phyloP scores from a whole-genome alignment of 2,329 filamentous ascomycete genomes.

The Ophiostoma sp. region DNA sequence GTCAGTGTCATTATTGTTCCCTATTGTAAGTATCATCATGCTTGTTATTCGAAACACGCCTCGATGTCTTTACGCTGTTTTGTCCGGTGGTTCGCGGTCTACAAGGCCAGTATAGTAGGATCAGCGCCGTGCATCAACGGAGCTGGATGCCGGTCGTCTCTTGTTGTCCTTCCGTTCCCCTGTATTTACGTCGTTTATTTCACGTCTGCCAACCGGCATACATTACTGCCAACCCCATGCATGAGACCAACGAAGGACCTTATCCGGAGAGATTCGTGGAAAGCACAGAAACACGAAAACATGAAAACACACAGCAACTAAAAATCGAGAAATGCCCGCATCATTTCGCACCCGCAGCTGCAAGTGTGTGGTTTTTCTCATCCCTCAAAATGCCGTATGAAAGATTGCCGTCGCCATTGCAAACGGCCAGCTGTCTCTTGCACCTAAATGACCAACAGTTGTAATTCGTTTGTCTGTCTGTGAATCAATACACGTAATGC shows the following conservation, averaged over 20 bases:
- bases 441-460: too few relatives aligned
- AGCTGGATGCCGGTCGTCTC: not conserved
- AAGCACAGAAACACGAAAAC: too few relatives aligned
- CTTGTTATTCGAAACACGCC: not conserved
- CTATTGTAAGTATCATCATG: not conserved
- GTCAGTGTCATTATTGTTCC: not conserved
- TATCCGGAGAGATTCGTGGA: not conserved
- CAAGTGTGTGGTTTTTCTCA: too few relatives aligned
- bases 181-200: not conserved
- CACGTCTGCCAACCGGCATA: not conserved
- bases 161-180: not conserved
- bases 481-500: too few relatives aligned
- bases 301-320: too few relatives aligned
- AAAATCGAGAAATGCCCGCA: too few relatives aligned
- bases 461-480: too few relatives aligned
- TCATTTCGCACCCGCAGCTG: too few relatives aligned
- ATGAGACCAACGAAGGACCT: not conserved
- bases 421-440: too few relatives aligned
- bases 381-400: too few relatives aligned
- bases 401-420: too few relatives aligned
- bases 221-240: not conserved
- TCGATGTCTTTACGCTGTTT: not conserved
- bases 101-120: constrained; percentile 4
- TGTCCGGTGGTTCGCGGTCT: not conserved
- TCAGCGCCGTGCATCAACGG: constrained; percentile 6